phyloP scores from a whole-genome alignment of 345 rosid genomes.

The Nasturtium officinale region DNA sequence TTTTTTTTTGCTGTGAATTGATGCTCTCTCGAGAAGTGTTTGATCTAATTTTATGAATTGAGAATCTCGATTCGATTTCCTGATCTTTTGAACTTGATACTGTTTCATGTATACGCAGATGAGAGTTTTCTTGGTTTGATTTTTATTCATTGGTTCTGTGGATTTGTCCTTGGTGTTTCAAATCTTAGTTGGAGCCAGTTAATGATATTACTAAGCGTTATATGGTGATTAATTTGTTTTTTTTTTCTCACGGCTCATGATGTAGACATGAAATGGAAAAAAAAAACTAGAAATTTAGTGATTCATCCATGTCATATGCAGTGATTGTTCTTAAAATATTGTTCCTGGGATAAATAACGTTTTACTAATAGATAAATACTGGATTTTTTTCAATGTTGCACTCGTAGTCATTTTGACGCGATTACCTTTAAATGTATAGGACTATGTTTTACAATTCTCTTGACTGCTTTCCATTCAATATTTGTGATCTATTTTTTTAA shows the following conservation, averaged over 20 bases:
- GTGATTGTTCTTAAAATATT: background rate
- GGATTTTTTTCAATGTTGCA: background rate
- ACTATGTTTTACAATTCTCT: background rate
- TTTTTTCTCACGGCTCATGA: background rate
- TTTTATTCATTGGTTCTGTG: background rate
- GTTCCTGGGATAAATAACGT: background rate
- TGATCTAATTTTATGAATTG: background rate
- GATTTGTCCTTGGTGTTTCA: background rate
- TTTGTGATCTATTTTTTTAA: slow-evolving; percentile 22
- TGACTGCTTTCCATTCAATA: background rate
- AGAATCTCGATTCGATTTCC: background rate
- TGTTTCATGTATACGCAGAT: background rate
- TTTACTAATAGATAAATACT: background rate
- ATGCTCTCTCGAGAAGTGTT: slow-evolving; percentile 4
- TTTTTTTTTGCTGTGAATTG: background rate
- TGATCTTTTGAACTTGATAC: background rate
- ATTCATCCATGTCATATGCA: slow-evolving; percentile 9
- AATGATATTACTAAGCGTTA: background rate
- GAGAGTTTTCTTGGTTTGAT: background rate
- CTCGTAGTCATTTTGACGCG: background rate
- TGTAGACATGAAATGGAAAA: background rate
- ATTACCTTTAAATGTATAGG: background rate
- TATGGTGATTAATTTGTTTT: slow-evolving; percentile 10
- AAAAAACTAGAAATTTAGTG: background rate
- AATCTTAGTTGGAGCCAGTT: slow-evolving; percentile 6